These are phyloP conservation scores for Rhododendron molle DNA, from an alignment of 148 eudicot genomes.

Conservation along the genomic window DNA sequence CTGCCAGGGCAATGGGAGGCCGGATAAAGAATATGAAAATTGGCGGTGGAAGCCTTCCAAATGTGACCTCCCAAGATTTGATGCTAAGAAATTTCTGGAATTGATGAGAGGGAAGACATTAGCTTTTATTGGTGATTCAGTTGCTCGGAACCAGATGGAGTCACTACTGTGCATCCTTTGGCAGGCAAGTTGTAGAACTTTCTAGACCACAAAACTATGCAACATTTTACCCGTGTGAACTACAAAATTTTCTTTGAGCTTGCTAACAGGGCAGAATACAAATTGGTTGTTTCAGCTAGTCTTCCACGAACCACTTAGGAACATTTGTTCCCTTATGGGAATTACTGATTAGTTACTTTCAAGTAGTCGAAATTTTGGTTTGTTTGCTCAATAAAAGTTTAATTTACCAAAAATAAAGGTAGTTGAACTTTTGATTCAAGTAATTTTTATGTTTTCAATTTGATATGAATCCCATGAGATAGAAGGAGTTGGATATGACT, in stretches of 20 bases:
- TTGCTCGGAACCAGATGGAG: conserved; percentile 79
- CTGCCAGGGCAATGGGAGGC: conserved; percentile 98
- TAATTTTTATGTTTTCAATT: neutral
- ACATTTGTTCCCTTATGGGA: too few relatives aligned
- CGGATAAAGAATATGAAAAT: conserved; percentile 86
- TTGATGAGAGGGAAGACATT: conserved; percentile 84
- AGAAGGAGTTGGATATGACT: neutral
- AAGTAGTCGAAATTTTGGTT: too few relatives aligned
- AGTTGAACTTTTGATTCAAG: neutral
- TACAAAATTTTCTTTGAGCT: neutral
- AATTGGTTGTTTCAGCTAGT: neutral
- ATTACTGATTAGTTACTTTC: too few relatives aligned
- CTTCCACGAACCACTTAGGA: neutral
- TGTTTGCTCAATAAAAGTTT: too few relatives aligned
- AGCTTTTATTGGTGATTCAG: conserved; percentile 87
- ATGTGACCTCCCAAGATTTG: conserved; percentile 82
- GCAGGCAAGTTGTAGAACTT: conserved; percentile 54
- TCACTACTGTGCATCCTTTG: conserved; percentile 80
- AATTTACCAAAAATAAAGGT: too few relatives aligned
- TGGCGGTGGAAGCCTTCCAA: conserved; percentile 88
- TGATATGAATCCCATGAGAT: neutral
- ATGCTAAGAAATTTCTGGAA: conserved; percentile 63
- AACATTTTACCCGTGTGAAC: neutral
- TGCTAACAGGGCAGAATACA: neutral
- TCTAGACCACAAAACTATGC: neutral